Evolutionary conservation across 1,284 basidiomycete genomes (phyloP), one percentile per base, ranked within the genome.

Genomic region (Polyporus tsugae): DNA sequence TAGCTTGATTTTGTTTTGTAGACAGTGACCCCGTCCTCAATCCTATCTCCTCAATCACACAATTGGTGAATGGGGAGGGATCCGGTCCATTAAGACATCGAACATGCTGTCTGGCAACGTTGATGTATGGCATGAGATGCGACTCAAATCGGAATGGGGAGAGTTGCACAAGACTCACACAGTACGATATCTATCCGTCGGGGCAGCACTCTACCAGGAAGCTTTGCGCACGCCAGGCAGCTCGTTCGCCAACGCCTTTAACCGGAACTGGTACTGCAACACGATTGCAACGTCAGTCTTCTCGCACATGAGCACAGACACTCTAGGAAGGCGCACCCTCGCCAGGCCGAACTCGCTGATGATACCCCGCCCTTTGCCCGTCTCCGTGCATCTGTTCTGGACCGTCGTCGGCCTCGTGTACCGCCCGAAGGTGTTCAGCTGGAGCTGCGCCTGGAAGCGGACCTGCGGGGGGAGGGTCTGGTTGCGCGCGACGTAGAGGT

Each of bases 391-490:
- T 22, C 96, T 85, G 79, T 97, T 96, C 81, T 95, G 95, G 33
- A 98, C 94, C 2, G 89, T 91, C 9, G 89, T 90, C 25, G 94
- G 93, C 44, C 94, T 89, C 10, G 94, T 92, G 80, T 95, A 94
- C 61, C 89, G 88, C 68, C 89, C 91, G 76, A 98, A 95, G 25
- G 91, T 89, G 81, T 97, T 97, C 65, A 99, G 87, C 77, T 97
- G 95, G 68, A 98, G 85, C 80, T 98, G 97, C n/a, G 97, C 97
- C 77, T 97, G 95, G 81, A 97, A 95, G 69, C 97, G 93, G 64
- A 98, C 88, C 77, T 95, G 91, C 5, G 93, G 84, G 7, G 95
- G 91, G 13, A 97, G 82, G 0, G 89, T 88, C 77, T 95, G 91
- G 82, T 98, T 97, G 72, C 96, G 89, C 25, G 96, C 95, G 72